Percentiles rank a stretch among this genome's conserved stretches.
These are phyloP conservation scores for Backusella macrospora DNA, from an alignment of 192 early-diverging fungal genomes.

Conservation along the genomic window DNA sequence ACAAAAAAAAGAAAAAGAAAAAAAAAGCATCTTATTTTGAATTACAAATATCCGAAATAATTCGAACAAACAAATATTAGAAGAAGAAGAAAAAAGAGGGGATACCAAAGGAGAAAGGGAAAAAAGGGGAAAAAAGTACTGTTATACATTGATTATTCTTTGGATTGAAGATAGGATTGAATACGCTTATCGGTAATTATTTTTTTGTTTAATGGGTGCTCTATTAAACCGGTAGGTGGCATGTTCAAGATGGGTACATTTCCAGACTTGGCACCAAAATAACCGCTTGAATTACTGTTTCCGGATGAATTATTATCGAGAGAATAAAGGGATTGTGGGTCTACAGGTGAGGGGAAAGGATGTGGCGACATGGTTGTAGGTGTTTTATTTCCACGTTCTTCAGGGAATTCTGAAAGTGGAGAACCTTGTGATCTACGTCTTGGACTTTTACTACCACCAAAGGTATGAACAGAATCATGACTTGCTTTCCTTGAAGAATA, in stretches of 20 bases:
- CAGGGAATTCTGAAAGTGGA: conserved; percentile 7
- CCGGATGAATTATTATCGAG: background rate
- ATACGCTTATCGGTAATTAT: conserved; percentile 12
- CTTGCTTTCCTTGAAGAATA: background rate
- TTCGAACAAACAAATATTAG: background rate
- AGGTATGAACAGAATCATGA: conserved; percentile 3
- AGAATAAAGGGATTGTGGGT: background rate
- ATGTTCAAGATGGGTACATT: conserved; percentile 7
- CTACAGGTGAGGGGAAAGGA: conserved; percentile 5
- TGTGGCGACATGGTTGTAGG: conserved; percentile 15
- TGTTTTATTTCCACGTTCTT: conserved; percentile 2
- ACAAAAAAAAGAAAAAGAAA: background rate
- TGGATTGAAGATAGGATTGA: conserved; percentile 18
- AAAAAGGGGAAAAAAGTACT: background rate
- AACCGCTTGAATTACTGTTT: background rate
- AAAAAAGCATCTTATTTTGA: too few relatives aligned
- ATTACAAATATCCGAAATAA: too few relatives aligned
- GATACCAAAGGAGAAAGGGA: background rate
- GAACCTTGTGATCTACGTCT: background rate
- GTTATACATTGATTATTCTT: conserved; percentile 12
- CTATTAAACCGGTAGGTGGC: conserved; percentile 3
- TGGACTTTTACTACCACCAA: conserved; percentile 6
- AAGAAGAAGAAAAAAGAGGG: background rate
- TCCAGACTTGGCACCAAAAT: background rate
- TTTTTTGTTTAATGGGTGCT: conserved; percentile 16